These are phyloP conservation scores for Phytophthora vignae DNA, from an alignment of 352 stramenopile species.

Conservation along the genomic window DNA sequence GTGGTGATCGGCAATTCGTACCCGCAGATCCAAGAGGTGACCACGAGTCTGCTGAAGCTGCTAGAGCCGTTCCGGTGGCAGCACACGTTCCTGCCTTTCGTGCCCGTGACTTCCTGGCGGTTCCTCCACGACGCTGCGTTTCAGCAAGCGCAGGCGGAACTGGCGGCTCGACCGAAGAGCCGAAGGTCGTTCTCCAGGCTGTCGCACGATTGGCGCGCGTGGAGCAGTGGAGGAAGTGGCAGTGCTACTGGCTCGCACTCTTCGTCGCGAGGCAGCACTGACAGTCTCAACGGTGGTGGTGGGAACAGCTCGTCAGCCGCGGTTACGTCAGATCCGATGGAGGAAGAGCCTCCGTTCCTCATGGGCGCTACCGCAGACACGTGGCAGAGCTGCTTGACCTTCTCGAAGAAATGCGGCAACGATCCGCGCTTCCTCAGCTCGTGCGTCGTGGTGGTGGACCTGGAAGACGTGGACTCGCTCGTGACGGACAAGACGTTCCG, in stretches of 20 bases:
- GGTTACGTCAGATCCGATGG: slow-evolving; percentile 10
- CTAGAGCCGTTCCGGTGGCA: slow-evolving; percentile 86
- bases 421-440: slow-evolving; percentile 61
- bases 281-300: slow-evolving; percentile 28
- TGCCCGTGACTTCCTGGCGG: slow-evolving; percentile 76
- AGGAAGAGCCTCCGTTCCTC: slow-evolving; percentile 71
- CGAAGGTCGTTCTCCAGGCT: slow-evolving; percentile 66
- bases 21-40: slow-evolving; percentile 78
- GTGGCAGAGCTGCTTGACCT: slow-evolving; percentile 70
- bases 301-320: slow-evolving; percentile 11
- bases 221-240: slow-evolving; percentile 49
- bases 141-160: slow-evolving; percentile 61
- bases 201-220: slow-evolving; percentile 69
- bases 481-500: slow-evolving; percentile 60
- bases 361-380: slow-evolving; percentile 72
- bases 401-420: slow-evolving; percentile 52
- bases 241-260: slow-evolving; percentile 27
- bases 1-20: slow-evolving; percentile 82
- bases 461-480: slow-evolving; percentile 66
- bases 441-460: slow-evolving; percentile 75
- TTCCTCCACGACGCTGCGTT: slow-evolving; percentile 73
- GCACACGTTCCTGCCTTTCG: slow-evolving; percentile 79
- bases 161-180: slow-evolving; percentile 59
- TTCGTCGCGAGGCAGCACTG: slow-evolving; percentile 38
- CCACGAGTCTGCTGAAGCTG: slow-evolving; percentile 72